Conservation (phyloP, 345 rosid species). For the Ceriops tagal region DNA sequence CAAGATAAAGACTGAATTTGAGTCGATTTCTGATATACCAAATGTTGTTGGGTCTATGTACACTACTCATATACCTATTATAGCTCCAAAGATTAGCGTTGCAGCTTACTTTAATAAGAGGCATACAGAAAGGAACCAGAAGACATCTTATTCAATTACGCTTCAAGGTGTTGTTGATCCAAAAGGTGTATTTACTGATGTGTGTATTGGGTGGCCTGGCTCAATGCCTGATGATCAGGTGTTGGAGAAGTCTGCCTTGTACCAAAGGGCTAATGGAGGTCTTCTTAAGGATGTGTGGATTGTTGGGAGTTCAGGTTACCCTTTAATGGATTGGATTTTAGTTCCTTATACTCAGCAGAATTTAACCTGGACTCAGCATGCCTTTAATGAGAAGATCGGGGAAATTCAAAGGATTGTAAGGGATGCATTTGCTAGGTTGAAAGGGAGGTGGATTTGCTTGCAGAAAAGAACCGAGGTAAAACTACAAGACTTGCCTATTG, state of each 20-base stretch:
- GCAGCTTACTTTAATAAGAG: slow-evolving; percentile 73
- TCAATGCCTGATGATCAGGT: slow-evolving; percentile 82
- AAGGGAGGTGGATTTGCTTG: slow-evolving; percentile 76
- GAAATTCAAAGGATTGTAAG: slow-evolving; percentile 56
- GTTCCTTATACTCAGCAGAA: slow-evolving; percentile 72
- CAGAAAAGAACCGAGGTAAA: slow-evolving; percentile 79
- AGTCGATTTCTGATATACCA: slow-evolving; percentile 58
- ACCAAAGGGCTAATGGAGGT: slow-evolving; percentile 68
- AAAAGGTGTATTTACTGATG: slow-evolving; percentile 68
- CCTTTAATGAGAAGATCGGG: slow-evolving; percentile 70
- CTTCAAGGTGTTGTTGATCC: slow-evolving; percentile 73
- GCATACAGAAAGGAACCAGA: slow-evolving; percentile 77
- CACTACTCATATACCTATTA: slow-evolving; percentile 76
- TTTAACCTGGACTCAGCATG: slow-evolving; percentile 83
- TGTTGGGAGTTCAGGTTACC: slow-evolving; percentile 63
- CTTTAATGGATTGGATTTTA: slow-evolving; percentile 73
- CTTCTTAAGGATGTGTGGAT: slow-evolving; percentile 61
- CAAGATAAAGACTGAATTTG: slow-evolving; percentile 41
- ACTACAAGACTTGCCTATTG: slow-evolving; percentile 69
- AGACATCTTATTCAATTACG: slow-evolving; percentile 66
- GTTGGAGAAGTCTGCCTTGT: slow-evolving; percentile 65
- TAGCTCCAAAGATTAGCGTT: slow-evolving; percentile 73
- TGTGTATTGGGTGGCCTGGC: slow-evolving; percentile 90
- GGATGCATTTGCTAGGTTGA: slow-evolving; percentile 63
- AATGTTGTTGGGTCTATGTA: slow-evolving; percentile 73